Evolutionary conservation across 2,329 filamentous ascomycete species (phyloP).

Genomic region (Ophiostoma quercus): DNA sequence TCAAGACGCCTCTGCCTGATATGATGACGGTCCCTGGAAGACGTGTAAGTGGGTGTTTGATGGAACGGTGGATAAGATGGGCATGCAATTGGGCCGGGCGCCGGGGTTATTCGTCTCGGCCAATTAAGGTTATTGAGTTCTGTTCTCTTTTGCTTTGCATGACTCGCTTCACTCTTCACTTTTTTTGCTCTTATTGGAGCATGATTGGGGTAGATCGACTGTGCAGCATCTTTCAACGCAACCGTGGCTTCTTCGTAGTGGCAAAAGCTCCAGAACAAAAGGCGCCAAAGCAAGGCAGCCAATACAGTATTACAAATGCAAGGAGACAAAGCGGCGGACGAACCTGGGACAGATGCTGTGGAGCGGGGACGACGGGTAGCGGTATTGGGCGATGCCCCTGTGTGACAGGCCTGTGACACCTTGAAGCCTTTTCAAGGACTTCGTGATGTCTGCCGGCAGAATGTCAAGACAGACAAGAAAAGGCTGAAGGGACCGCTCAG

Average conservation of each 20-base stretch:
- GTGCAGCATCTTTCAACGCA: conserved; percentile 15
- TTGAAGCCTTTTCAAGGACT: conserved; percentile 14
- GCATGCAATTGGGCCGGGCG: neutral
- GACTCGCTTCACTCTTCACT: conserved; percentile 8
- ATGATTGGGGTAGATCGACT: neutral
- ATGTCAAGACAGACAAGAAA: neutral
- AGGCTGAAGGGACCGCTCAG: neutral
- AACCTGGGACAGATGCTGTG: conserved; percentile 3
- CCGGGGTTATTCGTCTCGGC: conserved; percentile 1
- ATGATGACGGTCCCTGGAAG: neutral
- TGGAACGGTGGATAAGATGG: conserved; percentile 15
- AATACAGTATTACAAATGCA: conserved; percentile 15
- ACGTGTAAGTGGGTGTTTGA: conserved; percentile 20
- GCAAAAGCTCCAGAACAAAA: conserved; percentile 17
- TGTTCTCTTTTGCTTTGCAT: conserved; percentile 4
- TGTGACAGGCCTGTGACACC: neutral
- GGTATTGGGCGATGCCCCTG: neutral
- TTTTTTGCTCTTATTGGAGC: neutral
- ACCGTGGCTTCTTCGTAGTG: conserved; percentile 25
- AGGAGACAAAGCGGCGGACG: neutral
- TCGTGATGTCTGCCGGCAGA: conserved; percentile 16
- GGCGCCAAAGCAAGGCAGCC: conserved; percentile 19
- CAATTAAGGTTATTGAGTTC: conserved; percentile 1
- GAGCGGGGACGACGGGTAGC: neutral
- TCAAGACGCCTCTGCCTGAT: neutral